phyloP scores from a whole-genome alignment of 2,329 filamentous ascomycete genomes.

The Sporothrix globosa region DNA sequence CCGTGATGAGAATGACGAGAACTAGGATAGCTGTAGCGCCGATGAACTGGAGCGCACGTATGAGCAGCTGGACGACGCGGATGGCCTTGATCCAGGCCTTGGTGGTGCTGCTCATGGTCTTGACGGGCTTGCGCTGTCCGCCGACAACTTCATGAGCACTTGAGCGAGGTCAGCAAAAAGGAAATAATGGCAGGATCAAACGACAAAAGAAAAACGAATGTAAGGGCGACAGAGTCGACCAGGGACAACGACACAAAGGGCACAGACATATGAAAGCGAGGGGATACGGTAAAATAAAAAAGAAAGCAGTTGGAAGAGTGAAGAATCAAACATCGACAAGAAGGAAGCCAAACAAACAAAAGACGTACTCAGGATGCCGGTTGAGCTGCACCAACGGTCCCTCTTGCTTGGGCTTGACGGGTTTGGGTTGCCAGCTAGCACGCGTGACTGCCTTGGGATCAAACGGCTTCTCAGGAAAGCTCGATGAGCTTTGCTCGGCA shows the following conservation, averaged over 20 bases:
- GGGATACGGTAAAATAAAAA: background rate
- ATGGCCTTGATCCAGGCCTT: conserved; percentile 72
- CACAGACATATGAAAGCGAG: background rate
- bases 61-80: conserved; percentile 67
- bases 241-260: background rate
- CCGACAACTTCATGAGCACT: conserved; percentile 66
- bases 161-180: conserved; percentile 12
- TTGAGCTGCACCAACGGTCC: conserved; percentile 84
- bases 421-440: conserved; percentile 70
- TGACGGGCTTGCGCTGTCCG: conserved; percentile 63
- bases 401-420: conserved; percentile 65
- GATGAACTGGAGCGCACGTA: conserved; percentile 69
- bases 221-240: background rate
- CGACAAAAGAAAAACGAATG: background rate
- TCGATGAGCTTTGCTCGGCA: conserved; percentile 52
- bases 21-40: conserved; percentile 72
- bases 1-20: conserved; percentile 75
- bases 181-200: background rate
- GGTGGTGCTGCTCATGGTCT: conserved; percentile 68
- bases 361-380: conserved; percentile 77
- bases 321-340: background rate
- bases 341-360: background rate
- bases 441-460: conserved; percentile 86
- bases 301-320: background rate
- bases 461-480: conserved; percentile 63